Percentiles rank a stretch among this genome's conserved stretches.
Conservation (phyloP, 345 rosid genomes). For the Eucalyptus shirleyi region DNA sequence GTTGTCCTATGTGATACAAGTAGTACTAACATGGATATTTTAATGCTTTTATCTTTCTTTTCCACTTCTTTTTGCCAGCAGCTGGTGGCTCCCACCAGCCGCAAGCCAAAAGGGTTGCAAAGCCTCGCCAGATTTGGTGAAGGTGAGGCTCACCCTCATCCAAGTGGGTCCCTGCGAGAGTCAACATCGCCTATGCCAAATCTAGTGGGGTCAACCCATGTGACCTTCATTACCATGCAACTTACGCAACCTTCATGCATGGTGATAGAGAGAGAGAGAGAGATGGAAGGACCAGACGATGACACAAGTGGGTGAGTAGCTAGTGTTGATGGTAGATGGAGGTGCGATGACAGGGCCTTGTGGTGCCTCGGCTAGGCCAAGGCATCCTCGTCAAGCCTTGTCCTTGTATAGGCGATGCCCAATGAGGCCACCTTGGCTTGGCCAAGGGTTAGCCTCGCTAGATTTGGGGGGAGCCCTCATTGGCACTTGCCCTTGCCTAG, state of each 20-base stretch:
- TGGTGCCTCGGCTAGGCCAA: neutral
- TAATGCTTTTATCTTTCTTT: neutral
- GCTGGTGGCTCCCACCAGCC: accelerated
- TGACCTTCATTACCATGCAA: neutral
- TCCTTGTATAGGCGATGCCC: accelerated
- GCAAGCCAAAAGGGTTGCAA: accelerated
- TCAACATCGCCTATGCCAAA: accelerated
- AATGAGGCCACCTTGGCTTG: neutral
- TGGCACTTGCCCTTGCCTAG: neutral
- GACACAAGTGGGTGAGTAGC: neutral
- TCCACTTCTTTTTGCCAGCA: neutral
- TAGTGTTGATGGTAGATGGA: neutral
- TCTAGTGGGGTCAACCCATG: neutral
- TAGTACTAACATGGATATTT: neutral
- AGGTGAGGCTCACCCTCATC: neutral
- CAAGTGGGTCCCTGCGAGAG: neutral
- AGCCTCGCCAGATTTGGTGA: neutral
- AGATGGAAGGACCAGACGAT: neutral
- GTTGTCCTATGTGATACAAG: neutral
- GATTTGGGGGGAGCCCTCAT: neutral
- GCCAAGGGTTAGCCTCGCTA: neutral
- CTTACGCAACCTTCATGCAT: neutral
- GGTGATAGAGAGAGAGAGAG: neutral
- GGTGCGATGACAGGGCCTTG: accelerated
- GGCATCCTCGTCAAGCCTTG: neutral